phyloP scores from a whole-genome alignment of 768 basidiomycete species.

The Candolleomyces efflorescens region DNA sequence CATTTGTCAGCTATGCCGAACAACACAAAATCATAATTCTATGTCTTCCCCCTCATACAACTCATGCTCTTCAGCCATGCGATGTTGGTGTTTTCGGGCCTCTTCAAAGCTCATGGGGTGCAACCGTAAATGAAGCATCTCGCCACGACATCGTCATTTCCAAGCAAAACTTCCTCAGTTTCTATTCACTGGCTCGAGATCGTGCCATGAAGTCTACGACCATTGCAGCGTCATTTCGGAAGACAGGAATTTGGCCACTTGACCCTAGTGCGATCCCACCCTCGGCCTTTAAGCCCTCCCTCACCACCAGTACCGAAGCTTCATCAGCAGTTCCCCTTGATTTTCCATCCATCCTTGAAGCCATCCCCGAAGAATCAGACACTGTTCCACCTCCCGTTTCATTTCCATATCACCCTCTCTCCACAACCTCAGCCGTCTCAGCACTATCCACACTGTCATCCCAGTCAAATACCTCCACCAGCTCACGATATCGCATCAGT shows the following conservation, averaged over 20 bases:
- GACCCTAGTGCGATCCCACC: slow-evolving; percentile 17
- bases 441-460: too few species aligned
- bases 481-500: too few species aligned
- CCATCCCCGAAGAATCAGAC: too few species aligned
- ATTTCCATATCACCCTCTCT: too few species aligned
- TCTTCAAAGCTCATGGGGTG: slow-evolving; percentile 19
- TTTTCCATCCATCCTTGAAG: too few species aligned
- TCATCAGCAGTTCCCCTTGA: too few species aligned
- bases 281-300: slow-evolving; percentile 18
- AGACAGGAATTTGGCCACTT: slow-evolving; percentile 26
- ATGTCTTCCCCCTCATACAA: slow-evolving; percentile 33
- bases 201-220: slow-evolving; percentile 21
- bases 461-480: too few species aligned
- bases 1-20: slow-evolving; percentile 22
- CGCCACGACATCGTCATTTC: slow-evolving; percentile 15
- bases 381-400: too few species aligned
- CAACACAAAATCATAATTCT: slow-evolving; percentile 24
- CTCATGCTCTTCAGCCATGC: slow-evolving; percentile 31
- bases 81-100: slow-evolving; percentile 35
- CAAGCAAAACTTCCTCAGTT: slow-evolving; percentile 23
- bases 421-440: too few species aligned
- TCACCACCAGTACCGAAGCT: slow-evolving; percentile 21
- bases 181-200: slow-evolving; percentile 20
- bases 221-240: slow-evolving; percentile 24
- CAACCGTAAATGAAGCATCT: slow-evolving; percentile 13